Evolutionary conservation across 2,329 filamentous ascomycete genomes (phyloP), one percentile per base, ranked within the genome.

Genomic region (Diplodia seriata): DNA sequence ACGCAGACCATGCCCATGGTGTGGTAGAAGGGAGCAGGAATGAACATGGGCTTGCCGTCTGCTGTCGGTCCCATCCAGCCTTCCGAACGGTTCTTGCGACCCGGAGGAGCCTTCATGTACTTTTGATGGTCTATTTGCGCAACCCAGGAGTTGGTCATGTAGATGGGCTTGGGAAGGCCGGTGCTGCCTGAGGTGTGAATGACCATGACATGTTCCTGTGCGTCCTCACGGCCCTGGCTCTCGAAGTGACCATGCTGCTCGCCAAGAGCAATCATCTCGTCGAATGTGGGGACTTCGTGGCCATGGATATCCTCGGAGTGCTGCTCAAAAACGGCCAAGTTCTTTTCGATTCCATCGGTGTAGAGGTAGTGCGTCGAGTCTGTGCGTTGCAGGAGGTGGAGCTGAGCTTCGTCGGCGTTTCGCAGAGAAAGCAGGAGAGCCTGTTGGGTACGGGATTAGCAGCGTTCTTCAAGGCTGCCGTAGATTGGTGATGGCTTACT

Each of bases 141-240:
- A 14, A 70, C 68, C 71, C 71, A 69, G 36, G 15, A 43, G 33
- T 71, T 68, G 38, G 67, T 71, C 59, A 70, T 63, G 12, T 51
- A 38, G 29, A 79, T 73, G 0, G 77, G 74, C 59, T 78, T 78
- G 0, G 78, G 78, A 5, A 74, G 66, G 3, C 78, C 77, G 1
- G 77, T 80, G 1, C 76, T 75, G 2, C 78, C 78, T 18, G 75
- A 77, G 2, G 78, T 76, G 67, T 79, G 77, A 50, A 79, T 29
- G 4, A 77, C 71, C 1, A 73, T 62, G 29, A 76, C 56, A 1
- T 69, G 71, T 55, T 79, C 76, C 2, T 31, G 33, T 1, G 23
- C 15, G 8, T 26, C 49, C 36, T 54, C 49, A 15, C 40, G 15
- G 4, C 47, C 36, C 3, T 33, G 38, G 49, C 49, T 50, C 12